Conservation (phyloP, 2,329 filamentous ascomycete genomes). For the Pestalotiopsis sp. region DNA sequence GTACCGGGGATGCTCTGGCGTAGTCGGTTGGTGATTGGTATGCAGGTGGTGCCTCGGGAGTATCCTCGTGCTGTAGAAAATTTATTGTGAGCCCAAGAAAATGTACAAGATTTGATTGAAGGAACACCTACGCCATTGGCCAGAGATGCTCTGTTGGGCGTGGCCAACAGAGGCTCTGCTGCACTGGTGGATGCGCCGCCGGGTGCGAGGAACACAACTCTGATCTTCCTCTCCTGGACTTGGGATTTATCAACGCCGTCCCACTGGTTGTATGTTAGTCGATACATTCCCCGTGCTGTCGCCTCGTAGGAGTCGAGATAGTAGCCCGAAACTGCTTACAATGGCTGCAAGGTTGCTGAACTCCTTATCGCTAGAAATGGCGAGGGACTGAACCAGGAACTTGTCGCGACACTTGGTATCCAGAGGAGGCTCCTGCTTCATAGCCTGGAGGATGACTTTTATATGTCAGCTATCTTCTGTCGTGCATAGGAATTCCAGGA, state of each 20-base stretch:
- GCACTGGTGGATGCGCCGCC: constrained; percentile 44
- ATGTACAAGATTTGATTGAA: not conserved
- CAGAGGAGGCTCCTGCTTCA: constrained; percentile 89
- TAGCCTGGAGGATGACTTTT: constrained; percentile 89
- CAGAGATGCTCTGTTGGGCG: constrained; percentile 43
- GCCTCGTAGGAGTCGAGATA: not conserved
- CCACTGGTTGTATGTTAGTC: constrained; percentile 60
- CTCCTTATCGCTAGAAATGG: constrained; percentile 82
- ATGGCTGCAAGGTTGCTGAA: constrained; percentile 79
- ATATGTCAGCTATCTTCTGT: constrained; percentile 23
- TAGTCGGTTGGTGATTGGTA: constrained; percentile 46
- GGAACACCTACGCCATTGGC: constrained; percentile 43
- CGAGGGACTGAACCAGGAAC: constrained; percentile 92
- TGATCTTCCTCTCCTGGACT: constrained; percentile 94
- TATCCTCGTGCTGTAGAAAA: constrained; percentile 36
- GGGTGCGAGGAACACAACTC: constrained; percentile 80
- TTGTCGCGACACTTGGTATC: constrained; percentile 96
- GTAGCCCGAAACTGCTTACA: constrained; percentile 52
- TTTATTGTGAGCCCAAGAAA: constrained; percentile 7
- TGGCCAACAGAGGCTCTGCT: constrained; percentile 28
- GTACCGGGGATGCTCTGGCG: constrained; percentile 28
- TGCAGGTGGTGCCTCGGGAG: constrained; percentile 49
- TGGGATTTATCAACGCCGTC: constrained; percentile 74
- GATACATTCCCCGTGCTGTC: constrained; percentile 14
- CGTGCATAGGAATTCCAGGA: constrained; percentile 33